Evolutionary conservation across 129 eudicot species (phyloP), one percentile per base, ranked within the genome.

Genomic region (Calendula officinalis): DNA sequence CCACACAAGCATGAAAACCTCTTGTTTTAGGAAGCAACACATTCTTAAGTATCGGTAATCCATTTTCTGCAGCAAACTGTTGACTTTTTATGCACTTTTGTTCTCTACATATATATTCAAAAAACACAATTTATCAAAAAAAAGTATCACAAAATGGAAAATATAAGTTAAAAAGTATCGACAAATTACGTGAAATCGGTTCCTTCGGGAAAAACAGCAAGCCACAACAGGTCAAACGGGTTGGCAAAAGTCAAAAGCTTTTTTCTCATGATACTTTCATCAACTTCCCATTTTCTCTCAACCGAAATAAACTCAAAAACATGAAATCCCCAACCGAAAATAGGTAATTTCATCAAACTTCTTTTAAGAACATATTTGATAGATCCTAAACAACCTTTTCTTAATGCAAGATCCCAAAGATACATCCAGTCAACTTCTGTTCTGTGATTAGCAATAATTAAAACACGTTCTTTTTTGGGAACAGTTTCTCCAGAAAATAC

Each of bases 401-500:
- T 44, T 51, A 86, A 38, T 13, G 97, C 97, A 58, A 90, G 86
- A 81, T 90, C 77, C 97, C 97, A 86, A 16, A 86, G 60, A 66
- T 90, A 90, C 97, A 90, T 90, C 97, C 97, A 86, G 63, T 90
- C 97, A 52, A 90, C 97, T 82, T 90, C 97, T 0, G 97, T 90
- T 77, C 97, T 72, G 72, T 90, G 97, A 70, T 90, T 90, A 40
- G 97, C 88, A 50, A 90, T 86, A 16, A 90, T 53, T 38, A 90
- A 42, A 62, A 81, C 91, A 69, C 91, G 95, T 57, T 90, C 89
- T 71, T 51, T 67, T 13, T 72, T 78, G 7, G 97, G 95, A 37
- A 89, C 90, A 33, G 16, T 64, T 9, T 89, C 97, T 43, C 97
- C 97, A 64, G 95, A 89, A 72, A 89, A 86, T 0, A 83, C 47